Conservation (phyloP, 441 rosid genomes). For the Hura crepitans region DNA sequence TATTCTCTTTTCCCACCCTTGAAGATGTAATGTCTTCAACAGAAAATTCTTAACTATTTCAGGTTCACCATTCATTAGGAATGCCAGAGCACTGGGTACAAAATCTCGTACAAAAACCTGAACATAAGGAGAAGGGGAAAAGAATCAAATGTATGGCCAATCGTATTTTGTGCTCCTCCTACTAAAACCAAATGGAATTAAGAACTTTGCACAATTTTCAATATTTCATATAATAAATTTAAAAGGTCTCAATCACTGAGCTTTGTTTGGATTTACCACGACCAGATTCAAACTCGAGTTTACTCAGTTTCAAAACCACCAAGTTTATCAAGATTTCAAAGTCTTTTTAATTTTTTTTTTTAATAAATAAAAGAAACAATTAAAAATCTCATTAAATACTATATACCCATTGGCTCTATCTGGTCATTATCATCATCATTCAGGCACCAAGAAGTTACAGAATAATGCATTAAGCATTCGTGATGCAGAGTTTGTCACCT, state of each 20-base stretch:
- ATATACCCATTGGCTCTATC: neutral
- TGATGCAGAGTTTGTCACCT: neutral
- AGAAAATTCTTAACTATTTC: conserved; percentile 87
- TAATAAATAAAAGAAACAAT: neutral
- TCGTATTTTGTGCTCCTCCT: neutral
- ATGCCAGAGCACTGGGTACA: conserved; percentile 90
- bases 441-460: neutral
- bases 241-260: neutral
- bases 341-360: too few species aligned
- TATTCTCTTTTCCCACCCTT: conserved; percentile 84
- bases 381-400: neutral
- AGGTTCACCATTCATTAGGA: conserved; percentile 93
- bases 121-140: conserved; percentile 6
- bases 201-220: neutral
- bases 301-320: neutral
- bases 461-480: neutral
- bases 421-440: neutral
- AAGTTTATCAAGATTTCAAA: neutral
- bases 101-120: conserved; percentile 92
- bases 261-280: neutral
- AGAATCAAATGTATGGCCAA: neutral
- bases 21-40: conserved; percentile 77
- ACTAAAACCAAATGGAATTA: neutral
- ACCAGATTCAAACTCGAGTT: neutral
- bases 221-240: neutral